Base-by-base conservation (phyloP, 805 yeast species). In the Yarrowia bubula region DNA sequence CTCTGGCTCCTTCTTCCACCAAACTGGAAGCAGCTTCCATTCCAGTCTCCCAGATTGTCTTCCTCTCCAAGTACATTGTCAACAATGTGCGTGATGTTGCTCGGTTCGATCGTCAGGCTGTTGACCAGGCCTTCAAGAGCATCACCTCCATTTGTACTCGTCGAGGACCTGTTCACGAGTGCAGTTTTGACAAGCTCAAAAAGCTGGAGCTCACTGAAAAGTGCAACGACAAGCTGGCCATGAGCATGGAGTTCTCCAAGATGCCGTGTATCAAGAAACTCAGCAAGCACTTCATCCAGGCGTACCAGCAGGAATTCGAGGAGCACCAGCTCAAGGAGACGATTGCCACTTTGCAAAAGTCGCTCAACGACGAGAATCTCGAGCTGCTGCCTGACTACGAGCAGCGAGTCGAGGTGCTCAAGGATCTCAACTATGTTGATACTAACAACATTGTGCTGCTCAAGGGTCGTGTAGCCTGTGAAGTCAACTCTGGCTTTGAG, bases 381-480 rank as follows among this genome's bases (percentile, higher is more conserved):
- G 97, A 90, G 69, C 78, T 95, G 51, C 79, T 95, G 41, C 98
- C 99, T 0, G 97, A 95, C 73, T 95, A 95, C 73, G 96, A 91
- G 72, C 96, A 90, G 75, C 84, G 99, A 70, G 77, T 95, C 43
- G 82, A 81, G 43, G 97, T 95, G 3, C 79, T 95, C 66, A 83
- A 85, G 70, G 84, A 83, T n/a, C 79, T 92, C n/a, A 90, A 84
- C 13, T 95, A 89, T 73, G 86, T 95, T 46, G 97, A 93, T 71
- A 79, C 79, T 6, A 81, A 84, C 53, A 82, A 88, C 69, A 92
- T 90, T 66, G 95, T 90, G 18, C 71, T 79, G 55, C 79, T 95
- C 69, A 92, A 92, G 77, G 98, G 98, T 38, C 80, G 98, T 67
- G 96, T 90, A 53, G 96, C 96, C 0, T 95, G 96, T 78, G 99